Base-by-base conservation (phyloP, 1,139 yeast species). In the Entelexis paramagnoliae region DNA sequence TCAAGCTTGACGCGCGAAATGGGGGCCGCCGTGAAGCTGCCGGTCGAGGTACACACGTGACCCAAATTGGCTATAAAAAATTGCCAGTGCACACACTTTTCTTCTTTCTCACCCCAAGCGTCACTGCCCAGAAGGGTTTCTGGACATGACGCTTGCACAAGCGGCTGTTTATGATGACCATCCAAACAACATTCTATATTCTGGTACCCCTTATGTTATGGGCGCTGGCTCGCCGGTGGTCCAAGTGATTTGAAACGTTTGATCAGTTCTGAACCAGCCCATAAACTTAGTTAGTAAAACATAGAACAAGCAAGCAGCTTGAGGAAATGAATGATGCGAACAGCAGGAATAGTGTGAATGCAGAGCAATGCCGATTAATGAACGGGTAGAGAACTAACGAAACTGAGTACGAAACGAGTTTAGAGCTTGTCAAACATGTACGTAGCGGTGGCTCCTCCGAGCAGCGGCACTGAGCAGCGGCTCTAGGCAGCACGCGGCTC, bases 191-290 rank as follows among this genome's bases (percentile, higher is more conserved):
- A 30, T 34, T 29, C 39, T 41, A 48, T 49, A 49, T 50, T 58
- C 60, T 58, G 60, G 60, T 58, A 58, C 60, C 60, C 58, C 60
- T 58, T 58, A 58, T 58, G 60, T 50, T 58, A 58, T 58, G 61
- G 60, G 49, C 47, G 16, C 45, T 28, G 45, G 45, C 16, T 41
- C 34, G 42, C 45, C 46, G 46, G 45, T 16, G 10, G 53, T 39
- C 56, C 61, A 58, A 58, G 61, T 58, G 60, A 58, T 58, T 58
- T 58, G 44, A 55, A 51, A 46, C 34, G 60, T 58, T 54, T 55
- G 52, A 54, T 52, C 48, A 49, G 47, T 57, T 41, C 59, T 57
- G 59, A 57, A 48, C 28, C 30, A 46, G 47, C 40, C 32, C 17
- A 20, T n/a, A n/a, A 16, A 9, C 14, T 11, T n/a, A n/a, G n/a